These are phyloP conservation scores for Colletotrichum tofieldiae DNA, from an alignment of 2,329 filamentous ascomycete genomes.

Conservation along the genomic window DNA sequence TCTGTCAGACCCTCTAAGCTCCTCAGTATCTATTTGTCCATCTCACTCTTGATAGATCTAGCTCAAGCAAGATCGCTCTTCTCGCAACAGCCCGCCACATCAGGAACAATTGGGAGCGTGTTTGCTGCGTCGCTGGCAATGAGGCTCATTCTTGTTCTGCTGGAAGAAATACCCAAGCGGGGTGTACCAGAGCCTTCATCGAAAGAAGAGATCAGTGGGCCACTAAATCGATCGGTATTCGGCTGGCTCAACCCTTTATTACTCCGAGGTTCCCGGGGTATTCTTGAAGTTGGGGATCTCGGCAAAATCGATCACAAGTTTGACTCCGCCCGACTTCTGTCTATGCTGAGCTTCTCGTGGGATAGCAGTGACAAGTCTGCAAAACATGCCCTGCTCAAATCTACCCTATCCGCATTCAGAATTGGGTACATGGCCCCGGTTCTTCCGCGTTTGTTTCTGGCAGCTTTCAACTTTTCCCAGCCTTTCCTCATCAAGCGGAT, in stretches of 20 bases:
- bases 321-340: not conserved
- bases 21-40: not conserved
- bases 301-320: not conserved
- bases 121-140: not conserved
- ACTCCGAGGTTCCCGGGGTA: not conserved
- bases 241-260: not conserved
- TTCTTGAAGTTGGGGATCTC: not conserved
- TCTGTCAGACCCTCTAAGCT: not conserved
- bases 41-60: not conserved
- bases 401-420: not conserved
- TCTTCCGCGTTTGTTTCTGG: not conserved
- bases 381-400: not conserved
- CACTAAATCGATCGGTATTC: not conserved
- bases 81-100: not conserved
- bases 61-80: not conserved
- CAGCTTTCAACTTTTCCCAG: conserved; percentile 26
- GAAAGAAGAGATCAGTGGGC: not conserved
- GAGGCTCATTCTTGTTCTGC: not conserved
- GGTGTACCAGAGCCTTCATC: not conserved
- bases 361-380: not conserved
- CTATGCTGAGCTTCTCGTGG: not conserved
- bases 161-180: not conserved
- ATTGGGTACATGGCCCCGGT: not conserved
- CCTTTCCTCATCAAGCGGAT: conserved; percentile 40
- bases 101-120: not conserved